A percentile compares a stretch with the other conserved stretches of the same genome.
Conservation (phyloP, 805 yeast species). For the Sungouiella blattae region DNA sequence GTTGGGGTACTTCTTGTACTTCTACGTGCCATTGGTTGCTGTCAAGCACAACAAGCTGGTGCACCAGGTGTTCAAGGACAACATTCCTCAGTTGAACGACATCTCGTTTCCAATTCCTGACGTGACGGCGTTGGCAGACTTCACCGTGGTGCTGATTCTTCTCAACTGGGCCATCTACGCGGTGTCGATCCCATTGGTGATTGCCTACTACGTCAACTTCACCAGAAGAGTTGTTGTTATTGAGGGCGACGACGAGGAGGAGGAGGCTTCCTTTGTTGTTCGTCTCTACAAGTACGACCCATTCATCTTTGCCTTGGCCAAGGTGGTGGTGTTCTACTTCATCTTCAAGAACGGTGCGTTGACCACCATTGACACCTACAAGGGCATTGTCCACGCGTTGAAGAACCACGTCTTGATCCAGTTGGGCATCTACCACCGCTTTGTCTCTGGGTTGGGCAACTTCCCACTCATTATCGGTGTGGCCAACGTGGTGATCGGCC, state of each 20-base stretch:
- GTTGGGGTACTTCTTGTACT: constrained; percentile 27
- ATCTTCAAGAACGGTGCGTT: constrained; percentile 31
- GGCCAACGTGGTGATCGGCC: constrained; percentile 44
- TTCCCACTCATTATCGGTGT: constrained; percentile 46
- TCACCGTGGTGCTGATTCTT: constrained; percentile 28
- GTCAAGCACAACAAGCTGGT: constrained; percentile 32
- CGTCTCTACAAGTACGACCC: constrained; percentile 51
- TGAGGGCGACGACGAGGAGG: constrained; percentile 24
- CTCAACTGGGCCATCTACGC: constrained; percentile 40
- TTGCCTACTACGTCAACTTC: constrained; percentile 52
- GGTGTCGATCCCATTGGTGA: constrained; percentile 37
- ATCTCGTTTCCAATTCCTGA: constrained; percentile 32
- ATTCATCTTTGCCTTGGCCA: constrained; percentile 47
- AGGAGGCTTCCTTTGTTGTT: constrained; percentile 11
- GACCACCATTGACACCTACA: constrained; percentile 22
- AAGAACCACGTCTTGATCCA: constrained; percentile 30
- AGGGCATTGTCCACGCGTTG: constrained; percentile 25
- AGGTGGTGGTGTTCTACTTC: constrained; percentile 35
- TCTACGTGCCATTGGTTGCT: constrained; percentile 33
- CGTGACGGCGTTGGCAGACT: constrained; percentile 28
- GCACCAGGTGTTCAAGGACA: constrained; percentile 35
- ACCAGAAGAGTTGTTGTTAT: constrained; percentile 38
- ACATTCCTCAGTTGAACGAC: constrained; percentile 20
- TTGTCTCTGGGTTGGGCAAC: constrained; percentile 38
- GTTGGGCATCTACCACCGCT: constrained; percentile 37